A percentile compares a stretch with the other conserved stretches of the same genome.
These are phyloP conservation scores for Penicillium nordicum DNA, from an alignment of 2,329 filamentous ascomycete species.

Conservation along the genomic window DNA sequence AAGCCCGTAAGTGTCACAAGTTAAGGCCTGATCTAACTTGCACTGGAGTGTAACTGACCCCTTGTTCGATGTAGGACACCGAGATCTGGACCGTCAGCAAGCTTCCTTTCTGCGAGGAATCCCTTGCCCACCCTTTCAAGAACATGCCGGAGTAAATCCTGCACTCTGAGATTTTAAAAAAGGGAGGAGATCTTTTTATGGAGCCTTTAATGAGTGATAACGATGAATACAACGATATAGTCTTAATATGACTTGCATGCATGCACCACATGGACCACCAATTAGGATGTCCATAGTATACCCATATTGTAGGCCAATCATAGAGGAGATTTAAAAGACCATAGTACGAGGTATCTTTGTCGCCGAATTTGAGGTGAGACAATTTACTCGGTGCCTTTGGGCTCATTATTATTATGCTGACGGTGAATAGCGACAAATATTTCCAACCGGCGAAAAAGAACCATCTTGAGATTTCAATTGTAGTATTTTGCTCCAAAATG, in stretches of 20 bases:
- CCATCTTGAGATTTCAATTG: neutral
- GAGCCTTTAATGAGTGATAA: neutral
- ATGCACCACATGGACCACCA: neutral
- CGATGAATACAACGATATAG: neutral
- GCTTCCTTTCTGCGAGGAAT: constrained; percentile 67
- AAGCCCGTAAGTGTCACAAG: constrained; percentile 49
- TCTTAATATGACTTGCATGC: neutral
- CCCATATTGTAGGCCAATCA: neutral
- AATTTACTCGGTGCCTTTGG: no score
- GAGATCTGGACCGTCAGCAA: constrained; percentile 69
- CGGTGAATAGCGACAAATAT: neutral
- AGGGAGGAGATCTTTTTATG: neutral
- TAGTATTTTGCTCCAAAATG: constrained; percentile 1
- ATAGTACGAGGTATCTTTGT: neutral
- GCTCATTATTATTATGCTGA: no score
- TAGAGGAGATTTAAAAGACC: neutral
- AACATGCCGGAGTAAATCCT: constrained; percentile 58
- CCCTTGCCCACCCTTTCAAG: constrained; percentile 60
- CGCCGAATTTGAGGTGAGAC: neutral
- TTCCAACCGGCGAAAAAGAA: neutral
- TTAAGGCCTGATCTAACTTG: neutral
- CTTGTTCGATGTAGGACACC: constrained; percentile 42
- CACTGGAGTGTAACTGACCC: neutral
- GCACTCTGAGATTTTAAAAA: neutral
- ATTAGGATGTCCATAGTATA: neutral